Base-by-base conservation (phyloP, 495 filamentous ascomycete genomes). In the Trypethelium eluteriae region DNA sequence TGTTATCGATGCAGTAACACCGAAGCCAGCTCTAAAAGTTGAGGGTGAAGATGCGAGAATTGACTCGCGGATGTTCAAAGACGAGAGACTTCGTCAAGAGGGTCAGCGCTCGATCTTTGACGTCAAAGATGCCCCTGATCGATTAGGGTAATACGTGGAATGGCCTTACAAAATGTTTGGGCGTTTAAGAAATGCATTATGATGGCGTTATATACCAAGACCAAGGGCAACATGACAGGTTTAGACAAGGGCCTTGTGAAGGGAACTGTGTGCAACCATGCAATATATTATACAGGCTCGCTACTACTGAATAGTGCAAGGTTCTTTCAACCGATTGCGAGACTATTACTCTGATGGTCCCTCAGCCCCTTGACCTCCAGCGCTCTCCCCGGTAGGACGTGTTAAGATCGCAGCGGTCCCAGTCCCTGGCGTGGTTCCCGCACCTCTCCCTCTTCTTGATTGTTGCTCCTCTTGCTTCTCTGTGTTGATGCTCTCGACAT, bases 401-500 rank as follows among this genome's bases (percentile, higher is more conserved):
- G 90, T 93, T 76, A 91, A 78, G 70, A 93, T 93, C 41, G 91
- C 86, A 2, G 90, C 86, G 68, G 83, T 89, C 59, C 89, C 90
- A 65, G 88, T 88, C 53, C 90, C 90, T 14, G 88, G 85, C 68
- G 84, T 85, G 64, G 89, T 85, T 62, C 89, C 87, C 32, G 86
- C 61, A 35, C 65, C 57, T 39, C 62, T 61, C 6, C 64, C 90
- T 85, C 96, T 95, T 88, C 97, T 97, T 84, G 90, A 93, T 39
- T 89, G 90, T 11, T 93, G 93, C 81, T 98, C 94, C 80, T 96
- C 94, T 75, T 96, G 92, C 84, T 98, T 98, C 85, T 98, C 94
- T 68, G 90, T 88, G 82, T 98, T 95, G 72, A 98, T 98, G 81
- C 83, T 93, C 86, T 97, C 97, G 70, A 98, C 94, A 74, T 95